These are phyloP conservation scores for Colletotrichum trifolii DNA, from an alignment of 2,329 filamentous ascomycete genomes.

Conservation along the genomic window DNA sequence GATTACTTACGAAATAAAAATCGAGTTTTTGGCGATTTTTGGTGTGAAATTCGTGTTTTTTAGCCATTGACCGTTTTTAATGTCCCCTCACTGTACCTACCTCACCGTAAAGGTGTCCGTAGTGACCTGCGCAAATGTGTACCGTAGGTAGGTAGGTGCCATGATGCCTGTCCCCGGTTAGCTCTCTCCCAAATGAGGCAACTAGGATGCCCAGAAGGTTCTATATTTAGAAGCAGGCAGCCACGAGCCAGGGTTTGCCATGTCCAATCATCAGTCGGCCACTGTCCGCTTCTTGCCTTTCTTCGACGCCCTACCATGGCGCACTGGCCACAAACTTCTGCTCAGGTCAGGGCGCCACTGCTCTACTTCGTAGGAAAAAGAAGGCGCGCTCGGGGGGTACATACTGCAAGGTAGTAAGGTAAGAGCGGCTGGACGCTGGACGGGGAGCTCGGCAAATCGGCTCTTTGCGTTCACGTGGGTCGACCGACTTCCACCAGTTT, in stretches of 20 bases:
- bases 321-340: background rate
- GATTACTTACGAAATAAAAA: too few species aligned
- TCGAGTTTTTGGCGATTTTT: too few species aligned
- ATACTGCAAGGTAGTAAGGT: background rate
- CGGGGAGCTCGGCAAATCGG: constrained; percentile 29
- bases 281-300: constrained; percentile 26
- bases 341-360: constrained; percentile 1
- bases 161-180: too few species aligned
- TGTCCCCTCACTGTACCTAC: too few species aligned
- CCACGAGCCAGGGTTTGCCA: constrained; percentile 6
- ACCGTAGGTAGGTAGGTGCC: too few species aligned
- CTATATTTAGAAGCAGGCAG: constrained; percentile 29
- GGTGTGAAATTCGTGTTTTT: too few species aligned
- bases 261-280: constrained; percentile 18
- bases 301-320: background rate
- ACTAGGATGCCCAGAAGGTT: background rate
- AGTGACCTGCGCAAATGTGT: too few species aligned
- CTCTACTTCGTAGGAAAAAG: constrained; percentile 20
- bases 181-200: constrained; percentile 13
- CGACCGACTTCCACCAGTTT: background rate
- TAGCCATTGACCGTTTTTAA: too few species aligned
- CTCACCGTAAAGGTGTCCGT: constrained; percentile 3
- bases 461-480: constrained; percentile 2
- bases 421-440: background rate
- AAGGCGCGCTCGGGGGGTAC: background rate